These are phyloP conservation scores for Alternaria gansuensis DNA, from an alignment of 2,329 filamentous ascomycete species.

Conservation along the genomic window DNA sequence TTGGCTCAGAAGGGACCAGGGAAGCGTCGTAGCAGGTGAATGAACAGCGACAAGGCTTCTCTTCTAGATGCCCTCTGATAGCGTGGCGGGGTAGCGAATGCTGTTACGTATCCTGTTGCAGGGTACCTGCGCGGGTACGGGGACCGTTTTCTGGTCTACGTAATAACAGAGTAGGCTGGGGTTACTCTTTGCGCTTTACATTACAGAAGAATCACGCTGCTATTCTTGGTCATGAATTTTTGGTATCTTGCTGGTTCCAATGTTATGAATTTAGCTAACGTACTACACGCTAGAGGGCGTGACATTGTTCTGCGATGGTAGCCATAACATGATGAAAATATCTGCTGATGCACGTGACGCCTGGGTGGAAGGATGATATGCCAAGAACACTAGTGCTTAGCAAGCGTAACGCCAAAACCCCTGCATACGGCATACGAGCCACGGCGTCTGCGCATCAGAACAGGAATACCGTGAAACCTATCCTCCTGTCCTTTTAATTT, in stretches of 20 bases:
- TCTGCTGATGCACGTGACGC: background rate
- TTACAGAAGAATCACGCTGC: background rate
- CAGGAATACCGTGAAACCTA: background rate
- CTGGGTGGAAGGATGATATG: background rate
- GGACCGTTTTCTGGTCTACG: background rate
- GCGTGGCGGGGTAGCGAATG: conserved; percentile 4
- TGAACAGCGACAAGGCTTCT: conserved; percentile 45
- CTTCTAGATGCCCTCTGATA: background rate
- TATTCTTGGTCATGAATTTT: too few species aligned
- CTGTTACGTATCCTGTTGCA: background rate
- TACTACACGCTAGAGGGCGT: background rate
- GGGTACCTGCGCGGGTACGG: background rate
- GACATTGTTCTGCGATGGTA: background rate
- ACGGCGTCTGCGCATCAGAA: background rate
- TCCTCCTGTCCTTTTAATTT: background rate
- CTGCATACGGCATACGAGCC: background rate
- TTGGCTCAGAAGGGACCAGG: conserved; percentile 65
- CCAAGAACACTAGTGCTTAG: background rate
- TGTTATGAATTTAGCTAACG: background rate
- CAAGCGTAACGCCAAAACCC: background rate
- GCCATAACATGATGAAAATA: background rate
- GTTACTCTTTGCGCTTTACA: background rate
- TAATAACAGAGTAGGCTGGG: background rate
- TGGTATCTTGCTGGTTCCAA: background rate
- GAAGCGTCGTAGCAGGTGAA: conserved; percentile 63